phyloP scores from a whole-genome alignment of 352 stramenopile species.

The Phytophthora vignae region DNA sequence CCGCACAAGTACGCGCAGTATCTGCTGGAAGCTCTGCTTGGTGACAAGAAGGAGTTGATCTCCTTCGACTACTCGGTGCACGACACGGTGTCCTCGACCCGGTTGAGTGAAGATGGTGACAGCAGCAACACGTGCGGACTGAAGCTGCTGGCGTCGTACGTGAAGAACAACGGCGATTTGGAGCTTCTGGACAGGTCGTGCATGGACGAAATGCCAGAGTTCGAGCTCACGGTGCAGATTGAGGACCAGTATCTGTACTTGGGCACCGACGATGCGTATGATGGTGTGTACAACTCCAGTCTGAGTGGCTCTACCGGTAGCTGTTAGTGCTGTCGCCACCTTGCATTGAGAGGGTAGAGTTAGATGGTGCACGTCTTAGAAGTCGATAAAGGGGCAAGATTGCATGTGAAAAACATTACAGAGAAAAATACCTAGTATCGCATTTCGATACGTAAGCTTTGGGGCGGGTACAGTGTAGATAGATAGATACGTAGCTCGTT shows the following conservation, averaged over 20 bases:
- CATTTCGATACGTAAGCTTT: no score
- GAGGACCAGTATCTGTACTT: constrained; percentile 17
- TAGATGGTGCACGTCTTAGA: no score
- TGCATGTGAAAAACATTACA: no score
- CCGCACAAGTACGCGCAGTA: constrained; percentile 53
- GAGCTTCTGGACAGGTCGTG: constrained; percentile 47
- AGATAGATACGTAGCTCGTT: no score
- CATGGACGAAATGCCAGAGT: constrained; percentile 25
- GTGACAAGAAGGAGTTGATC: constrained; percentile 46
- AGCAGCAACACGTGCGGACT: constrained; percentile 44
- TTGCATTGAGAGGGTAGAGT: no score
- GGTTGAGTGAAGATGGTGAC: constrained; percentile 29
- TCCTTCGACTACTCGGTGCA: constrained; percentile 53
- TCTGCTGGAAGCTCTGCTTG: constrained; percentile 35
- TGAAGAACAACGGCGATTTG: constrained; percentile 41
- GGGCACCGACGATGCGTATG: constrained; percentile 43
- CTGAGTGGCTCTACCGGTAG: neutral
- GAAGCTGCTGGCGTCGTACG: constrained; percentile 48
- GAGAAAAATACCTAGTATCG: no score
- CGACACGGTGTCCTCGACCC: constrained; percentile 41
- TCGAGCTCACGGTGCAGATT: constrained; percentile 30
- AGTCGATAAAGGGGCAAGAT: no score
- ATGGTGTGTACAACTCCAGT: constrained; percentile 37
- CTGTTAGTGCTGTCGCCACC: neutral
- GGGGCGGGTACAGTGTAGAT: no score